Conservation (phyloP, 306 rosid genomes). For the Trifolium fragiferum region DNA sequence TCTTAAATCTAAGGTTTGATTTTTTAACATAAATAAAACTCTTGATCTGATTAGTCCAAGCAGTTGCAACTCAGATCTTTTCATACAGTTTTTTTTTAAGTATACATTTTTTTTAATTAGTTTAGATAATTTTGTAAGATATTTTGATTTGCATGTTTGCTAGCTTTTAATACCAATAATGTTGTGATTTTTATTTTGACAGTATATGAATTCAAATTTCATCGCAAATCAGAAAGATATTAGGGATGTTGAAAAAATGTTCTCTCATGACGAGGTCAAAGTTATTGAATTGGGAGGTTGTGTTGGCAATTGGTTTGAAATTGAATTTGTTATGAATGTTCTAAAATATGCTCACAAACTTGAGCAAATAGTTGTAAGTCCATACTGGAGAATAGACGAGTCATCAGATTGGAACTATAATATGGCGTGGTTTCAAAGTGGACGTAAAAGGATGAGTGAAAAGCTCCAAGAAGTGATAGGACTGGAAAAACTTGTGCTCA, state of each 20-base stretch:
- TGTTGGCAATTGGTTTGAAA: slow-evolving; percentile 21
- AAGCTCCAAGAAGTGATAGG: background rate
- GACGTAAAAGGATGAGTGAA: background rate
- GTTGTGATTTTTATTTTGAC: background rate
- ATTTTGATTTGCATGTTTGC: background rate
- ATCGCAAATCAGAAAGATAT: background rate
- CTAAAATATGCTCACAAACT: background rate
- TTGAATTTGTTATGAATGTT: background rate
- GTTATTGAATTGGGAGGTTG: slow-evolving; percentile 21
- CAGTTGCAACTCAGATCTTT: no score
- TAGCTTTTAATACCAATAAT: background rate
- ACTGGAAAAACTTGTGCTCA: background rate
- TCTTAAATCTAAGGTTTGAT: no score
- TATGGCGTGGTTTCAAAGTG: background rate
- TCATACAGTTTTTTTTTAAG: no score
- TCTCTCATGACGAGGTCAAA: background rate
- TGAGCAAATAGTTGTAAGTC: background rate
- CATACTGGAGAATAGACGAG: background rate
- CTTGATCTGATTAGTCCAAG: no score
- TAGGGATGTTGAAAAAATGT: background rate
- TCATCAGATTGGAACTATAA: no score
- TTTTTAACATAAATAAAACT: no score
- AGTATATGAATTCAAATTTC: background rate
- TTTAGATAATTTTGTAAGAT: background rate
- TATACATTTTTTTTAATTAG: background rate